Base-by-base conservation (phyloP, 78 protist genomes). In the Protostelium mycophagum region DNA sequence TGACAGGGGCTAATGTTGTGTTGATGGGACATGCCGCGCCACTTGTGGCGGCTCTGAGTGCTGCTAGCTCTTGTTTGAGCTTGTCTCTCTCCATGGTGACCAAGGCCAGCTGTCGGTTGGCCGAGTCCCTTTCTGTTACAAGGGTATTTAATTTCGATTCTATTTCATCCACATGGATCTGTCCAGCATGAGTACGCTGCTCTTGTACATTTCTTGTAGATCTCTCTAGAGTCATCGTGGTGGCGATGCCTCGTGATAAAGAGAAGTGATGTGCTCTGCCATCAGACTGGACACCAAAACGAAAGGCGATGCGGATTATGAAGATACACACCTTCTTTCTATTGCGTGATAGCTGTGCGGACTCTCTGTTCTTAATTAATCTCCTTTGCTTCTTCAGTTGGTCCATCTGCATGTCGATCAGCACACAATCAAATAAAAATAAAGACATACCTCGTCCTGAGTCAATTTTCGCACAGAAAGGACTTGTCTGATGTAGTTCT, bases 291-390 rank as follows among this genome's bases (percentile, higher is more conserved):
- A 25, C 73, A 51, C 31, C 31, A 51, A 16, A 51, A 16, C 73
- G 5, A 25, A 5, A 51, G 73, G 16, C 16, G 73, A 51, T 51
- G 73, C 31, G 16, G 5, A 16, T 25, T 5, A 51, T 51, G 16
- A 16, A 51, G 16, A 25, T 16, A 51, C 73, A 16, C 73, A 92
- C 90, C 90, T 92, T 92, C 90, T 92, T 92, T 92, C 94, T 87
- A 90, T 90, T 92, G 89, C 94, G 89, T 16, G 91, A 89, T 0
- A 92, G 63, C 86, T 92, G 94, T 29, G 94, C 94, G 73, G 91
- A 87, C 51, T 92, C 94, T 36, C 94, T 37, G 87, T 92, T 92
- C 86, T 91, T 91, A 1, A 92, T 89, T n/a, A 92, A 85, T 83
- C 94, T 83, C 84, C 94, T 89, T 85, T 92, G 94, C 85, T 92